Base-by-base conservation (phyloP, 1,139 yeast species). In the Yamadazyma conglobata region DNA sequence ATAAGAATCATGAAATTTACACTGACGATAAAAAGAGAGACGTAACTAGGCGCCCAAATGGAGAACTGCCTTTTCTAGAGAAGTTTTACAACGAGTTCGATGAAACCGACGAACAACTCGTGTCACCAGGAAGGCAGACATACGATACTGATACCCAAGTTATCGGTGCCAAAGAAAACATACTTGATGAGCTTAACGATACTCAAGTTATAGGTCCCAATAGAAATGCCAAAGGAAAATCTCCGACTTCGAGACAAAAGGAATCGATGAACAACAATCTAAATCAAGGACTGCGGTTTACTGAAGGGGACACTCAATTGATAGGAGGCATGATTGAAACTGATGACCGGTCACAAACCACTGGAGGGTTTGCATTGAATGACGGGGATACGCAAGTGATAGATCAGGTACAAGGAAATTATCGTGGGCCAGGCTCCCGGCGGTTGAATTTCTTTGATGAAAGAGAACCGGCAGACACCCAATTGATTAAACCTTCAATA, bases 371-470 rank as follows among this genome's bases (percentile, higher is more conserved):
- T 15, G 19, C n/a, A n/a, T n/a, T n/a, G n/a, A n/a, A n/a, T n/a
- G 19, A 24, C 15, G 30, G 28, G 14, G 31, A 30, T 17, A 27
- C 37, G 19, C 28, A 25, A 17, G 24, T 19, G 13, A n/a, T n/a
- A n/a, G n/a, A n/a, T n/a, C n/a, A n/a, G n/a, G n/a, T n/a, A n/a
- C n/a, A n/a, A n/a, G n/a, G n/a, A n/a, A n/a, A n/a, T n/a, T n/a
- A n/a, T n/a, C n/a, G n/a, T n/a, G n/a, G n/a, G n/a, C n/a, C n/a
- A n/a, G n/a, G n/a, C n/a, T n/a, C n/a, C n/a, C n/a, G n/a, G n/a
- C n/a, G n/a, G n/a, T n/a, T n/a, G n/a, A n/a, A n/a, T n/a, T n/a
- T n/a, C n/a, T n/a, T n/a, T n/a, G n/a, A n/a, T n/a, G n/a, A n/a
- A n/a, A n/a, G n/a, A n/a, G n/a, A n/a, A n/a, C n/a, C n/a, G n/a